A percentile compares a stretch with the other conserved stretches of the same genome.
These are phyloP conservation scores for maize (Zea mays) DNA, from an alignment of 176 grass and related monocot genomes.

Conservation along the genomic window DNA sequence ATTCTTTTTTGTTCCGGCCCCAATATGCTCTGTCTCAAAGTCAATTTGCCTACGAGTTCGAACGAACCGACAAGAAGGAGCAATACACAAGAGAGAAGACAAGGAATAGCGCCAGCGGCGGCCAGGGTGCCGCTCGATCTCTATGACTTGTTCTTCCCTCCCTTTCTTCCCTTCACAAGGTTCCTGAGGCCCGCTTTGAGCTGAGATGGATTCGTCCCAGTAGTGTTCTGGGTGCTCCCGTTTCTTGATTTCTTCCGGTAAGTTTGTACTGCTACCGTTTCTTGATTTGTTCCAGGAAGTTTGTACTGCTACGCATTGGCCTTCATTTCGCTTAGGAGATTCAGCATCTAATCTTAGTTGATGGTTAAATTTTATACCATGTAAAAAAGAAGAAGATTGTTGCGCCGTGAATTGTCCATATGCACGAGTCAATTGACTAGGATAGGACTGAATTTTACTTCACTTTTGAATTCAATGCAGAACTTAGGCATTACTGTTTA, in stretches of 20 bases:
- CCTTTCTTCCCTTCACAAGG: neutral
- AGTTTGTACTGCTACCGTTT: neutral
- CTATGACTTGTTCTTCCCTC: too few relatives aligned
- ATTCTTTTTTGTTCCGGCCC: too few relatives aligned
- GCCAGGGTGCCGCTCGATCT: too few relatives aligned
- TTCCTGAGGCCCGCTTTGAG: neutral
- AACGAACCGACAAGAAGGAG: too few relatives aligned
- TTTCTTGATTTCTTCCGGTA: neutral
- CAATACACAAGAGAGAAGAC: too few relatives aligned
- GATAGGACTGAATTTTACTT: neutral
- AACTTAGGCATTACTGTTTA: neutral
- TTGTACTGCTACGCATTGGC: neutral
- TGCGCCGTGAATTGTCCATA: neutral
- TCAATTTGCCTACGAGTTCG: too few relatives aligned
- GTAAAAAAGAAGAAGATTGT: neutral
- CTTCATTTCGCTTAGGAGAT: neutral
- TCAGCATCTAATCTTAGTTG: neutral
- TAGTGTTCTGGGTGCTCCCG: neutral
- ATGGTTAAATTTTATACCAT: neutral
- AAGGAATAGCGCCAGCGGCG: too few relatives aligned
- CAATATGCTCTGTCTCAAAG: too few relatives aligned
- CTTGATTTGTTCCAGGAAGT: too few relatives aligned
- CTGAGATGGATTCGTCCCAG: neutral
- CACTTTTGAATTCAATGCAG: neutral
- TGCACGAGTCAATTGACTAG: too few relatives aligned